Base-by-base conservation (phyloP, 176 grass and related monocot genomes). In the Carex myosuroides region DNA sequence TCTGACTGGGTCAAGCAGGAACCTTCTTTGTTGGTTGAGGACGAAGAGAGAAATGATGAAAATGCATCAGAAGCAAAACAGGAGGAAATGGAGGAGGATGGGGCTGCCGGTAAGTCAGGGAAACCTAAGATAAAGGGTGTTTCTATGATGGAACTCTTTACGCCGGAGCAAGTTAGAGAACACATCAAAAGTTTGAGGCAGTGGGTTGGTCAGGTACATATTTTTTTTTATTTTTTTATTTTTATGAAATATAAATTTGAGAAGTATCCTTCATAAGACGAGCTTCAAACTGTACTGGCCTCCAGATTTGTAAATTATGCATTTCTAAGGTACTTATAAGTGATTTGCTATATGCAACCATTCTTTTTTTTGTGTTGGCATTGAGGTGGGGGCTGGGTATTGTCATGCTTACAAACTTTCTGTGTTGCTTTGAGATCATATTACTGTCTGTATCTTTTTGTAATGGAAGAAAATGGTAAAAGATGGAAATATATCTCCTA, bases 51-150 rank as follows among this genome's bases (percentile, higher is more conserved):
- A 54, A 83, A 82, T 48, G 60, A 82, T 77, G 84, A 91, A 82
- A 85, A 87, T 70, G 70, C 66, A n/a, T 29, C 66, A 62, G 93
- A 95, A 60, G 81, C 91, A 80, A 95, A 95, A 70, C 86, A 96
- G 83, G 97, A 99, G 79, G 68, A 89, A 84, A 91, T 82, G 86
- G 55, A 60, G 11, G 97, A 99, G 80, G 81, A 75, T 32, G 80
- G 87, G 14, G 68, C 89, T 62, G 88, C 88, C 42, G 84, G 82
- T 87, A 99, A 94, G 91, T 94, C 93, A 41, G 97, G 97, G 71
- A 99, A 99, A 86, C 90, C 97, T 75, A 99, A 96, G 70, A 94
- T 99, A 88, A 96, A 99, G 83, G 97, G 97, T 84, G 97, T 96
- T 85, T 99, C 97, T 30, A 71, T 99, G 87, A 99, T 89, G 52